Evolutionary conservation across 2,329 filamentous ascomycete species (phyloP).

Genomic region (Lasiodiplodia sp.): DNA sequence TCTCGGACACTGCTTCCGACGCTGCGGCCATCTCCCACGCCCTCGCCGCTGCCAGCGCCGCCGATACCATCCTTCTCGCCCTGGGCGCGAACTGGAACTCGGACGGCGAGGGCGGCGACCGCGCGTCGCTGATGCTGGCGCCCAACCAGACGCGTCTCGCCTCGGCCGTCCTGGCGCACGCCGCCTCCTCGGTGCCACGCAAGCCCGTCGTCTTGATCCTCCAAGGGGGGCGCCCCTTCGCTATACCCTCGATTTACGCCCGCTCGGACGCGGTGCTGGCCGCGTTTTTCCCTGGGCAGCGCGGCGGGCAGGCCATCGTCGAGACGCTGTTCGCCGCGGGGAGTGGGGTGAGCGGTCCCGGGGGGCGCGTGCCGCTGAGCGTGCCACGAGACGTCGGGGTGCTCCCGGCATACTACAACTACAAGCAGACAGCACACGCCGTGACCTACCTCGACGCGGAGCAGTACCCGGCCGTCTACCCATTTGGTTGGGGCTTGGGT

Average conservation of each 20-base stretch:
- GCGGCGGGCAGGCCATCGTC: conserved; percentile 81
- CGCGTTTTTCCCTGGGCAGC: conserved; percentile 51
- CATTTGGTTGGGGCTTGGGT: conserved; percentile 85
- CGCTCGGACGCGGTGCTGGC: conserved; percentile 50
- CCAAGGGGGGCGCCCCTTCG: conserved; percentile 53
- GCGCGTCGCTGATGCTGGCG: conserved; percentile 42
- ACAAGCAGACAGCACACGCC: conserved; percentile 76
- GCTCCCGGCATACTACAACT: conserved; percentile 87
- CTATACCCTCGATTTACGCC: conserved; percentile 49
- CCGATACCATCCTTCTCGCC: conserved; percentile 51
- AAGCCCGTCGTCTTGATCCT: conserved; percentile 54
- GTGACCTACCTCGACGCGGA: conserved; percentile 50
- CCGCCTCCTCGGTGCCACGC: neutral
- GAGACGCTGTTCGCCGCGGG: conserved; percentile 81
- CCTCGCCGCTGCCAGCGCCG: conserved; percentile 43
- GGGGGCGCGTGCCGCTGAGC: conserved; percentile 85
- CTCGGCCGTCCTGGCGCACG: conserved; percentile 46
- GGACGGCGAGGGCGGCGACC: conserved; percentile 54
- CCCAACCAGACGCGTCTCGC: no score
- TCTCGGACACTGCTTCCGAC: neutral
- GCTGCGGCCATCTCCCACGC: conserved; percentile 43
- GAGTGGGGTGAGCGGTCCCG: conserved; percentile 61
- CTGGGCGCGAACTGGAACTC: conserved; percentile 56
- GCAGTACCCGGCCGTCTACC: conserved; percentile 70
- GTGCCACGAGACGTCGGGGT: conserved; percentile 75